Conservation (phyloP, 148 eudicot species). For the Vaccinium corymbosum region DNA sequence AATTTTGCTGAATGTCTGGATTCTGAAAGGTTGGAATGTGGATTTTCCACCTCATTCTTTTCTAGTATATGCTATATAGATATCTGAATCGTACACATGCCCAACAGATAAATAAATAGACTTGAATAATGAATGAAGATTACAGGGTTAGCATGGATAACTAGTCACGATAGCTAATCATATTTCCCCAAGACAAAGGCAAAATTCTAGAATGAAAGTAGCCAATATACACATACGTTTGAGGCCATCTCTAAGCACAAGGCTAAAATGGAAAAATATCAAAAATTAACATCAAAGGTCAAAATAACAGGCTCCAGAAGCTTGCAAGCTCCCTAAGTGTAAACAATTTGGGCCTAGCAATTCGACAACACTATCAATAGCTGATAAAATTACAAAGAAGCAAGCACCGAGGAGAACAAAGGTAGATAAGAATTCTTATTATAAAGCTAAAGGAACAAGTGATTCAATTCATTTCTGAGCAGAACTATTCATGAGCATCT, state of each 20-base stretch:
- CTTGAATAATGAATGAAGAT: neutral
- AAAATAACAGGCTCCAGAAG: neutral
- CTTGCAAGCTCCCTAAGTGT: constrained; percentile 8
- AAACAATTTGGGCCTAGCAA: neutral
- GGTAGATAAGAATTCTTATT: neutral
- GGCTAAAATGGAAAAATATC: neutral
- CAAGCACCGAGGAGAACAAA: constrained; percentile 2
- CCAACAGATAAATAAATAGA: neutral
- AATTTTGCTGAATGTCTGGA: neutral
- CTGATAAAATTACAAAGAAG: neutral
- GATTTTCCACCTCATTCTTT: neutral
- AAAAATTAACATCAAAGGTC: neutral
- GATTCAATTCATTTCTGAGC: neutral
- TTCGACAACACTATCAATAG: neutral
- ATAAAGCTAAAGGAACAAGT: neutral
- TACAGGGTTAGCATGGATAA: neutral
- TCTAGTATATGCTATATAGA: neutral
- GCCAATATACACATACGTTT: neutral
- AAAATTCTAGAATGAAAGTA: neutral
- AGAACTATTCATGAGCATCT: constrained; percentile 21
- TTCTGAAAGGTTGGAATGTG: neutral
- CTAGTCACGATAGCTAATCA: neutral
- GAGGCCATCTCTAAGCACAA: constrained; percentile 3
- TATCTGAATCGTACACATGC: neutral
- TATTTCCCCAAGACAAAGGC: neutral